Conservation (phyloP, 805 yeast species). For the Torulaspora quercuum region DNA sequence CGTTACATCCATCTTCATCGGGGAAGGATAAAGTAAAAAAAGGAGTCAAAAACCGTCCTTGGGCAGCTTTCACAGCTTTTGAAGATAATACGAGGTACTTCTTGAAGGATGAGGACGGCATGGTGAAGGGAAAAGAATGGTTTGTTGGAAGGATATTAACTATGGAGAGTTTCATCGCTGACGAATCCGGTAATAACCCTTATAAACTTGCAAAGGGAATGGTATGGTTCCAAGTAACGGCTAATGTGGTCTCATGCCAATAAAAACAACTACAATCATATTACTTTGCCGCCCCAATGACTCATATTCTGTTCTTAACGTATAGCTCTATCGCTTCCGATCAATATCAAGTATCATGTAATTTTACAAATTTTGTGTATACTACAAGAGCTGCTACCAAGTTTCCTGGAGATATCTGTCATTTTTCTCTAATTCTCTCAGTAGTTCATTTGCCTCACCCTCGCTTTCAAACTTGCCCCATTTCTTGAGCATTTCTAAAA, state of each 20-base stretch:
- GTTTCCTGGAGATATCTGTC: conserved; percentile 82
- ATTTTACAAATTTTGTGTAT: too few relatives aligned
- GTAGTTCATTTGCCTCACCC: conserved; percentile 47
- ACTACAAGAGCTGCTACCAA: too few relatives aligned
- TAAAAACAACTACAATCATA: too few relatives aligned
- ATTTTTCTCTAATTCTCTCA: conserved; percentile 56
- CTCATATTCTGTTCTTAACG: too few relatives aligned
- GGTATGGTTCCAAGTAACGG: conserved; percentile 62
- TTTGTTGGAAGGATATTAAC: conserved; percentile 64
- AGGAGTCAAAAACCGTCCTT: conserved; percentile 46
- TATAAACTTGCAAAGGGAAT: conserved; percentile 60
- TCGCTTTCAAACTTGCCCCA: conserved; percentile 39
- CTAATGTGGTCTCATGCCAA: conserved; percentile 27
- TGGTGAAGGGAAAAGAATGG: conserved; percentile 63
- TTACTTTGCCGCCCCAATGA: too few relatives aligned
- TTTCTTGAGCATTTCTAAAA: conserved; percentile 57
- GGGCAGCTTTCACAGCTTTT: conserved; percentile 90
- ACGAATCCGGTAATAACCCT: conserved; percentile 52
- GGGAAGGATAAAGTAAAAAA: conserved; percentile 15
- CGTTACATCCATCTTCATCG: conserved; percentile 15
- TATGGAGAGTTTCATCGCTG: conserved; percentile 55
- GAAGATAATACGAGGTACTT: conserved; percentile 79
- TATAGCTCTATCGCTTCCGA: too few relatives aligned
- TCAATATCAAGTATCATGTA: too few relatives aligned
- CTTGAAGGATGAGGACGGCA: conserved; percentile 45